Percentiles rank a stretch among this genome's conserved stretches.
phyloP scores from a whole-genome alignment of 2,329 filamentous ascomycete species.

The Hypoxylon sp. region DNA sequence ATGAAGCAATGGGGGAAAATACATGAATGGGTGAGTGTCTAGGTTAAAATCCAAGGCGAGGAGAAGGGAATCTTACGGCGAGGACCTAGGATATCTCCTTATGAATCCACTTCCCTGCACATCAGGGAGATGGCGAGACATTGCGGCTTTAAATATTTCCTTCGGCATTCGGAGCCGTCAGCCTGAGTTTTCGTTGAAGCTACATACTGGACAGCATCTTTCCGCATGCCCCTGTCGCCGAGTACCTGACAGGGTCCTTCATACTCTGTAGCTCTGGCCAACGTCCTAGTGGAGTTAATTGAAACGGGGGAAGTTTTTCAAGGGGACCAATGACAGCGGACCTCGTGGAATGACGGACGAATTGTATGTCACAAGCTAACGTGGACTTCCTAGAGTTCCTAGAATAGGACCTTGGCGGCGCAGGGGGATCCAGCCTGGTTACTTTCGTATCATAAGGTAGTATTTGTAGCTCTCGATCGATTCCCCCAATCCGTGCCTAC shows the following conservation, averaged over 20 bases:
- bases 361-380: constrained; percentile 32
- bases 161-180: constrained; percentile 15
- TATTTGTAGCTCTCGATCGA: constrained; percentile 19
- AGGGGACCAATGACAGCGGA: constrained; percentile 38
- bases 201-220: background rate
- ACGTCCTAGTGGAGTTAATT: constrained; percentile 33
- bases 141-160: constrained; percentile 31
- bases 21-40: background rate
- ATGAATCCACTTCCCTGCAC: constrained; percentile 20
- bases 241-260: constrained; percentile 20
- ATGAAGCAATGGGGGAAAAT: background rate
- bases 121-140: constrained; percentile 26
- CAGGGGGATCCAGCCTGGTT: constrained; percentile 38
- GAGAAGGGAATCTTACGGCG: background rate
- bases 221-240: constrained; percentile 23
- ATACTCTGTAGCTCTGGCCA: constrained; percentile 24
- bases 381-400: constrained; percentile 35
- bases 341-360: constrained; percentile 28
- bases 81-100: constrained; percentile 14
- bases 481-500: constrained; percentile 1
- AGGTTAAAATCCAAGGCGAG: background rate
- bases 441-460: constrained; percentile 40
- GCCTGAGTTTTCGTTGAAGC: constrained; percentile 24
- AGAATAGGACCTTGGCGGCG: constrained; percentile 44
- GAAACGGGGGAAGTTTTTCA: constrained; percentile 39